Evolutionary conservation across 164 flowering plant genomes (phyloP).

Genomic region (Echeveria elegans): DNA sequence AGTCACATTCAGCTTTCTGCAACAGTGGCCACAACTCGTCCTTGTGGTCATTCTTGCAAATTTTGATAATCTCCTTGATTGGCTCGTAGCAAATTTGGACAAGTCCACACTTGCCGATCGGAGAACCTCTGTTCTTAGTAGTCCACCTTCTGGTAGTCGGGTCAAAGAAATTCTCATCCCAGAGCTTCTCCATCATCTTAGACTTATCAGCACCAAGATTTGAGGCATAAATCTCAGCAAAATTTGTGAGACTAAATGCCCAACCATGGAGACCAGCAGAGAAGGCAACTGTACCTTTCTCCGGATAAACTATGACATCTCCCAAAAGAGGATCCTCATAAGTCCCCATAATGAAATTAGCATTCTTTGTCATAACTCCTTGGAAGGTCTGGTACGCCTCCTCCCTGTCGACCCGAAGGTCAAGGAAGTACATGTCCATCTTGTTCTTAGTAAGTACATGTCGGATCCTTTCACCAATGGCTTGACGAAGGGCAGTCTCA

Average conservation of each 20-base stretch:
- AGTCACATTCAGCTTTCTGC: background rate
- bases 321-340: background rate
- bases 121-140: background rate
- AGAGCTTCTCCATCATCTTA: background rate
- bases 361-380: background rate
- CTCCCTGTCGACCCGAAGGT: background rate
- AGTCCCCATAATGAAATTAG: background rate
- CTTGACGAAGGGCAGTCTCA: background rate
- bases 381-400: background rate
- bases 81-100: conserved; percentile 3
- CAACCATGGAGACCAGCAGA: background rate
- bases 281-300: background rate
- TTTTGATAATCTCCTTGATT: background rate
- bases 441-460: background rate
- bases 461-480: background rate
- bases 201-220: background rate
- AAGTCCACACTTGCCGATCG: background rate
- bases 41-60: background rate
- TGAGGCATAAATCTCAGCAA: background rate
- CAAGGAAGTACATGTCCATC: background rate
- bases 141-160: background rate
- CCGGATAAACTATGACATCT: background rate
- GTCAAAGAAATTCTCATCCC: conserved; percentile 1
- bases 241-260: background rate
- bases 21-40: background rate